phyloP scores from a whole-genome alignment of 2,329 filamentous ascomycete genomes.

The Mollisia scopiformis region DNA sequence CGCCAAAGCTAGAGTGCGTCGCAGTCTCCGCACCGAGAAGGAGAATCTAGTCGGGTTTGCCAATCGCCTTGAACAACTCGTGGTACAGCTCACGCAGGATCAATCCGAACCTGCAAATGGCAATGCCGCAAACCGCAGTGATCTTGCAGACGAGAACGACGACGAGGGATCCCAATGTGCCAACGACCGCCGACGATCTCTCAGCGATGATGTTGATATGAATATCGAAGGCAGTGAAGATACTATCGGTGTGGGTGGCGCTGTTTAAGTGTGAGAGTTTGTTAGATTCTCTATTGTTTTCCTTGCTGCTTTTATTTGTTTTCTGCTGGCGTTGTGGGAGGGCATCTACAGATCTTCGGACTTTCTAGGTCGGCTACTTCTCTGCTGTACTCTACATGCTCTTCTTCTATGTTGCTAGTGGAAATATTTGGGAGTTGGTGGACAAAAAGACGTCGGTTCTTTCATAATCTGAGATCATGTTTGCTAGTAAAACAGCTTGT shows the following conservation, averaged over 20 bases:
- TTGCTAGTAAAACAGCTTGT: background rate
- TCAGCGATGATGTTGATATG: background rate
- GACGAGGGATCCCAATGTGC: background rate
- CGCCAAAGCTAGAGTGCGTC: background rate
- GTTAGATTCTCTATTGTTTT: background rate
- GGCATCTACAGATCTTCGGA: background rate
- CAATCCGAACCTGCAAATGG: background rate
- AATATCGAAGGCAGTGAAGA: background rate
- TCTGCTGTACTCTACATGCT: background rate
- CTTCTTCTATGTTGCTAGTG: background rate
- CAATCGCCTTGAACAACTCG: background rate
- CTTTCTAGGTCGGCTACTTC: background rate
- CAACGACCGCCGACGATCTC: background rate
- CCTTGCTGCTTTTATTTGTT: background rate
- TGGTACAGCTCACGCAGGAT: background rate
- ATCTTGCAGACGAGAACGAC: background rate
- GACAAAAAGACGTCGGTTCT: background rate
- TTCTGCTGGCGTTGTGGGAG: background rate
- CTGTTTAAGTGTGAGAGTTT: background rate
- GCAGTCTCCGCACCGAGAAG: background rate
- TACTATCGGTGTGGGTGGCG: background rate
- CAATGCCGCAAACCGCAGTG: too few species aligned
- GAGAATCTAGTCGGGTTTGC: background rate
- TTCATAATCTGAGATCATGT: background rate
- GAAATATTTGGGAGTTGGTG: background rate